Base-by-base conservation (phyloP, 208 protist genomes). In the Trypanosoma congolense region DNA sequence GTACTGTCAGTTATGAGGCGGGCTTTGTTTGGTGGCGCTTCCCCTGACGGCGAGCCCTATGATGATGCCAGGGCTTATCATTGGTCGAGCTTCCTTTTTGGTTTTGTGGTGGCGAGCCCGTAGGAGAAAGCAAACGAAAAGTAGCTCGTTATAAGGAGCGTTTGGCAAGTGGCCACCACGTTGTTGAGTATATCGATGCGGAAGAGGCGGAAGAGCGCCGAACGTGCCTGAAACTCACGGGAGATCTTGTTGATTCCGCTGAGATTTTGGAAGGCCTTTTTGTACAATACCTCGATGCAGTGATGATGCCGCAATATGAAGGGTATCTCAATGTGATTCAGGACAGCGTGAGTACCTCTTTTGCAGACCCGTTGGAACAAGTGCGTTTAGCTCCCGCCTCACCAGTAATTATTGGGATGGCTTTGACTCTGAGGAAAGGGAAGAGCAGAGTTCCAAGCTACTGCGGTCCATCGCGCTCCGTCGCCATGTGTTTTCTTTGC, bases 171-270 rank as follows among this genome's bases (percentile, higher is more conserved):
- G 53, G 63, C 9, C 75, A 78, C 49, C 48, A 66, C 46, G 59
- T 92, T 5, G 52, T 47, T n/a, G 60, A 89, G 61, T 53, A 63
- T 44, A 67, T 92, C n/a, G 40, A 56, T 12, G 21, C 30, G 3
- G 78, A 69, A 10, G 85, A 92, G 40, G 44, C 53, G 16, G 50
- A 70, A 42, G 77, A 90, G 48, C 77, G 85, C 29, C 61, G 68
- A 24, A 52, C 35, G 24, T 92, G 85, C 53, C 28, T 73, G 2
- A 40, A 25, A 9, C 47, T 90, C 16, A 61, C 70, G 12, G 43
- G 65, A 22, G 69, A 83, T n/a, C 42, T 92, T n/a, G 48, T 83
- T 9, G 47, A 61, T 44, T 49, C 77, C 31, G 30, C 68, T 35
- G 46, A 65, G 8, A 18, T 83, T 43, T 52, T 75, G 44, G 70